Conservation (phyloP, 1,284 basidiomycete genomes). For the Spongiforma sp. region DNA sequence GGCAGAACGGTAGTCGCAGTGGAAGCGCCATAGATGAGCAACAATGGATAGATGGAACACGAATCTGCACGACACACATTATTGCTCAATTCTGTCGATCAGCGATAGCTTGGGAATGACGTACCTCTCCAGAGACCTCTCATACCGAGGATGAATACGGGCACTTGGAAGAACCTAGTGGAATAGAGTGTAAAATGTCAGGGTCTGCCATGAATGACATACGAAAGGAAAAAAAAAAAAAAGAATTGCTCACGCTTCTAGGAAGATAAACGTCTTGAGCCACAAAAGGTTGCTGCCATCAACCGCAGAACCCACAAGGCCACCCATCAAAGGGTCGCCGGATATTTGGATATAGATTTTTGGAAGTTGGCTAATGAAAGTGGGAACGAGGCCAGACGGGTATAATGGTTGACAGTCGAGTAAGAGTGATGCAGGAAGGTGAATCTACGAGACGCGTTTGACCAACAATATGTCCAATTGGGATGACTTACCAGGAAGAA, state of each 20-base stretch:
- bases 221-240: too few species aligned
- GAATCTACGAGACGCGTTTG: constrained; percentile 47
- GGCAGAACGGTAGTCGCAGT: constrained; percentile 80
- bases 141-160: constrained; percentile 74
- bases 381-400: constrained; percentile 55
- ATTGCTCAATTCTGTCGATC: too few species aligned
- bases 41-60: constrained; percentile 52
- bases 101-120: too few species aligned
- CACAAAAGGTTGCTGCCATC: constrained; percentile 51
- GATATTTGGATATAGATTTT: constrained; percentile 55
- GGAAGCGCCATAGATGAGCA: constrained; percentile 79
- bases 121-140: constrained; percentile 69
- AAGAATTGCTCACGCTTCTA: constrained; percentile 55
- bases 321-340: constrained; percentile 67
- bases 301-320: constrained; percentile 51
- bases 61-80: constrained; percentile 50
- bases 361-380: constrained; percentile 46
- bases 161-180: constrained; percentile 75
- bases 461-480: not conserved
- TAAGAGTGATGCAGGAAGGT: constrained; percentile 66
- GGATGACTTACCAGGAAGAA: constrained; percentile 62
- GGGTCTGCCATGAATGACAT: too few species aligned
- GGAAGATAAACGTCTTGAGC: constrained; percentile 67
- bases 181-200: constrained; percentile 20
- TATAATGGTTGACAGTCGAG: constrained; percentile 76